phyloP scores from a whole-genome alignment of 306 rosid genomes.

The Adenanthera pavonina region DNA sequence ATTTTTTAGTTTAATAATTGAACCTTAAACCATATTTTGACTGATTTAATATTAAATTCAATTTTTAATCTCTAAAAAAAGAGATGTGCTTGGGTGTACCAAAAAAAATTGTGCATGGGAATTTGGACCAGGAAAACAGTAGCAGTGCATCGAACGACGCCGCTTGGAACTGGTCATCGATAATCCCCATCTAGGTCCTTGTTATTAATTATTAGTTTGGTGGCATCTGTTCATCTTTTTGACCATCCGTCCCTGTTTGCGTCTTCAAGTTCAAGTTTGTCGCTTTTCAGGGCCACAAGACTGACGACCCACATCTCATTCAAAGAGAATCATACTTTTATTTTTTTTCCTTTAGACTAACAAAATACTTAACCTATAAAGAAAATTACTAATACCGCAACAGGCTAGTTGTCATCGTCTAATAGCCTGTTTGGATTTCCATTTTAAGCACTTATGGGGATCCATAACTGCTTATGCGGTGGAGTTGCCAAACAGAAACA shows the following conservation, averaged over 20 bases:
- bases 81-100: too few species aligned
- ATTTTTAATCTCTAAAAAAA: too few species aligned
- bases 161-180: neutral
- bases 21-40: too few species aligned
- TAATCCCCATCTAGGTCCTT: neutral
- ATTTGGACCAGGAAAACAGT: neutral
- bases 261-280: slow-evolving; percentile 47
- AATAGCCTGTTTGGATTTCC: too few species aligned
- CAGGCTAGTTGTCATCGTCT: neutral
- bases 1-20: too few species aligned
- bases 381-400: neutral
- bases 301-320: slow-evolving; percentile 14
- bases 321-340: slow-evolving; percentile 15
- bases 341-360: neutral
- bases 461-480: too few species aligned
- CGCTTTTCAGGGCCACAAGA: slow-evolving; percentile 20
- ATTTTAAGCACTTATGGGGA: too few species aligned
- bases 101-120: neutral
- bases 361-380: too few species aligned
- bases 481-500: too few species aligned
- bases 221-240: slow-evolving; percentile 40
- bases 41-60: too few species aligned
- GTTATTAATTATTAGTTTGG: slow-evolving; percentile 15
- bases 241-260: slow-evolving; percentile 49
- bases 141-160: neutral